Percentiles rank a stretch among this genome's conserved stretches.
Conservation (phyloP, 2,329 filamentous ascomycete species). For the Coniochaeta ligniaria region DNA sequence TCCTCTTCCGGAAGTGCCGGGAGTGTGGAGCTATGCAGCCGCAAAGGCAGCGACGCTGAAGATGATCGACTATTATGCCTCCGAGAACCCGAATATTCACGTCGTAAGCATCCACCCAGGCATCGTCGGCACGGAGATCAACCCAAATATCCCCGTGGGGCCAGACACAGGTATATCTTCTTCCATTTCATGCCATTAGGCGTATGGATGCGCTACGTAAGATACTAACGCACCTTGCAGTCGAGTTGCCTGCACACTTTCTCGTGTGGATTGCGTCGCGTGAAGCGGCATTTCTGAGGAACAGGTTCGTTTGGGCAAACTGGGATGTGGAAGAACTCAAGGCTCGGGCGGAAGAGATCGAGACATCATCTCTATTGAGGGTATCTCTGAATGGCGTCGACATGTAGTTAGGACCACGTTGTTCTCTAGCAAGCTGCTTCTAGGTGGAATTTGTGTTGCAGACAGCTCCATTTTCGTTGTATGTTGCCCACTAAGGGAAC, state of each 20-base stretch:
- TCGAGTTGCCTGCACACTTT: conserved; percentile 31
- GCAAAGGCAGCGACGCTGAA: conserved; percentile 34
- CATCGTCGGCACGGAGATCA: conserved; percentile 19
- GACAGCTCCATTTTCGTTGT: not conserved
- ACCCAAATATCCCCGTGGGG: not conserved
- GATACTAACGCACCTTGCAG: conserved; percentile 6
- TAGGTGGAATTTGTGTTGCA: not conserved
- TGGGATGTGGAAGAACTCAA: conserved; percentile 35
- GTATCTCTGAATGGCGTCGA: not conserved
- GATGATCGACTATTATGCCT: conserved; percentile 31
- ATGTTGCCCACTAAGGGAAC: not conserved
- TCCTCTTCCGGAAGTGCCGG: conserved; percentile 12
- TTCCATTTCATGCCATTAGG: conserved; percentile 11
- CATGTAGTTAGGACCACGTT: not conserved
- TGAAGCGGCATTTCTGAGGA: conserved; percentile 38
- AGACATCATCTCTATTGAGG: not conserved
- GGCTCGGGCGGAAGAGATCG: conserved; percentile 7
- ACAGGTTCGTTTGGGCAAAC: conserved; percentile 38
- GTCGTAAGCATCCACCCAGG: conserved; percentile 38
- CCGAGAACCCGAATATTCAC: conserved; percentile 29
- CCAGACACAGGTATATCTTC: conserved; percentile 1
- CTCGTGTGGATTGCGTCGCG: conserved; percentile 34
- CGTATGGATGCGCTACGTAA: not conserved
- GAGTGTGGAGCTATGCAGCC: conserved; percentile 29
- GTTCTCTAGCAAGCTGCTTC: not conserved